These are phyloP conservation scores for Pseudonitzschia multiseries DNA, from an alignment of 108 stramenopile genomes.

Conservation along the genomic window DNA sequence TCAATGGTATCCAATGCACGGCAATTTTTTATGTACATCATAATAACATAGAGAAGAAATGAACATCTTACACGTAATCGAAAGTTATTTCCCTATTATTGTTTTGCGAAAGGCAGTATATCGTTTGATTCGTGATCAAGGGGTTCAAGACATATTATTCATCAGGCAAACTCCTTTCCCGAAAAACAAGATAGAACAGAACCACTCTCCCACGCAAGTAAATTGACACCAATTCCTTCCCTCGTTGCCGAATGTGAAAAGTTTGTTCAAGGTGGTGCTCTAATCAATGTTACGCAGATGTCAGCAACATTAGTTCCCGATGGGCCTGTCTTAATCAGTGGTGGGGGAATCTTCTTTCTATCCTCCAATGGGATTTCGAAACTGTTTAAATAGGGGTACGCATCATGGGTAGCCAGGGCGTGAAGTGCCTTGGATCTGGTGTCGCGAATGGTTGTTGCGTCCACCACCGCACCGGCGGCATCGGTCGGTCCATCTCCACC, in stretches of 20 bases:
- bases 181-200: not conserved
- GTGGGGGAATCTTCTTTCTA: not conserved
- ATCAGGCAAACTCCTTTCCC: too few species aligned
- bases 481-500: constrained; percentile 91
- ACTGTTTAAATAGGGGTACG: constrained; percentile 59
- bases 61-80: too few species aligned
- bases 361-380: constrained; percentile 2
- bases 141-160: too few species aligned
- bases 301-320: constrained; percentile 90
- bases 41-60: too few species aligned
- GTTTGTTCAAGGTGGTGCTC: constrained; percentile 7
- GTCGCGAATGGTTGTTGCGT: constrained; percentile 52
- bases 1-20: too few species aligned
- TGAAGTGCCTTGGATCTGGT: constrained; percentile 42
- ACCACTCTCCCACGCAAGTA: not conserved
- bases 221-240: not conserved
- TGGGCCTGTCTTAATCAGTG: constrained; percentile 73
- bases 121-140: too few species aligned
- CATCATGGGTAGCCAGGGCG: constrained; percentile 64
- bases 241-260: not conserved
- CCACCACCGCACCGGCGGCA: constrained; percentile 88
- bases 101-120: too few species aligned
- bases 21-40: too few species aligned
- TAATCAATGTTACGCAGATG: constrained; percentile 70
- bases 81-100: too few species aligned